A percentile compares a stretch with the other conserved stretches of the same genome.
These are phyloP conservation scores for Leccinum boreale DNA, from an alignment of 768 basidiomycete species.

Conservation along the genomic window DNA sequence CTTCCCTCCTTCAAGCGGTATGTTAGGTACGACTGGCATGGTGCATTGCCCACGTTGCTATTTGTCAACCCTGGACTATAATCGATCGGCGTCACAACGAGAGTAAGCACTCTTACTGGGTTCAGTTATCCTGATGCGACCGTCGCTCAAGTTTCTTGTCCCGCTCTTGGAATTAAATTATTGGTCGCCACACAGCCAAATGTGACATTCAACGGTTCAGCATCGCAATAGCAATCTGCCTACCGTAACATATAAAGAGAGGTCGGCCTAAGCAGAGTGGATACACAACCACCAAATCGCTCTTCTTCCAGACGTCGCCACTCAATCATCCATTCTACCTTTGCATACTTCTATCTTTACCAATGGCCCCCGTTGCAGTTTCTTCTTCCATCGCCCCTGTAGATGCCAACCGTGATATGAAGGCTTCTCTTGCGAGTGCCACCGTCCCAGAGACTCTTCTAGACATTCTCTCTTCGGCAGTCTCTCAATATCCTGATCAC, in stretches of 20 bases:
- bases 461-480: constrained; percentile 23
- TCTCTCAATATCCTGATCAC: constrained; percentile 19
- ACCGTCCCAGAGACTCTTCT: constrained; percentile 17
- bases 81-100: constrained; percentile 8
- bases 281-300: neutral
- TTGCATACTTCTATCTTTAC: neutral
- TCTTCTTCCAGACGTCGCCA: constrained; percentile 2
- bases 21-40: neutral
- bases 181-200: neutral
- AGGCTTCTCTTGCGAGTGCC: constrained; percentile 10
- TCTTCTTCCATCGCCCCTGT: constrained; percentile 8
- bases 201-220: neutral
- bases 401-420: constrained; percentile 10
- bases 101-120: neutral
- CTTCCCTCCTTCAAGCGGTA: neutral
- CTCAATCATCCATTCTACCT: neutral
- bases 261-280: constrained; percentile 4
- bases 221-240: neutral
- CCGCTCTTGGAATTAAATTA: neutral
- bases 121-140: neutral
- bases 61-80: constrained; percentile 1
- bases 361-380: constrained; percentile 17
- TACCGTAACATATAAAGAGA: constrained; percentile 19
- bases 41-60: neutral
- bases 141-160: neutral